These are phyloP conservation scores for Chlorella sp. DNA, from an alignment of 139 green algal species.

Conservation along the genomic window DNA sequence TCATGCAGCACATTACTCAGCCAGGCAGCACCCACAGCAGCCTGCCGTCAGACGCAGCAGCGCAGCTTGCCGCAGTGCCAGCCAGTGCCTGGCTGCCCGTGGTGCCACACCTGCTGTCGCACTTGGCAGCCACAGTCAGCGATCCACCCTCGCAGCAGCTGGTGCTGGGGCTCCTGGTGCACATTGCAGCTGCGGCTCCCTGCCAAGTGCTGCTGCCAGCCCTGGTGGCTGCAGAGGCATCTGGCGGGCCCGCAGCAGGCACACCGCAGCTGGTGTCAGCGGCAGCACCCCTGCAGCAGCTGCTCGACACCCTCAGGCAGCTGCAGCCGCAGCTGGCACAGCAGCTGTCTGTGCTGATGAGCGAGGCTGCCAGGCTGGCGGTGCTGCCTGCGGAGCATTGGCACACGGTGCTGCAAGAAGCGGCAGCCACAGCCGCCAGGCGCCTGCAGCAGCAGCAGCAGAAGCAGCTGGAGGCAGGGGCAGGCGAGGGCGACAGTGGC, in stretches of 20 bases:
- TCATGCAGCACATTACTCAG: slow-evolving; percentile 3
- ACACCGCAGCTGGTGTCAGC: not conserved
- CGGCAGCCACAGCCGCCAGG: slow-evolving; percentile 14
- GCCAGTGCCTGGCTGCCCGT: slow-evolving; percentile 58
- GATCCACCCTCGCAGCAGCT: not conserved
- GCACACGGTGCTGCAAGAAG: slow-evolving; percentile 51
- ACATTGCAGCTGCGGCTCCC: slow-evolving; percentile 48
- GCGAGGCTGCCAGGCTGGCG: slow-evolving; percentile 54
- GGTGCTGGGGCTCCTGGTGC: slow-evolving; percentile 30
- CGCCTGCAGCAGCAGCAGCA: slow-evolving; percentile 55
- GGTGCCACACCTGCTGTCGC: slow-evolving; percentile 68
- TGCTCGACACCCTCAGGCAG: slow-evolving; percentile 10
- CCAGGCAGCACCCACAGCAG: not conserved
- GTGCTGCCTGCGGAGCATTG: slow-evolving; percentile 78
- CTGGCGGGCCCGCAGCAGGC: too few relatives aligned
- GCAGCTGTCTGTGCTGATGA: slow-evolving; percentile 41
- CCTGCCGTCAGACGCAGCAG: not conserved
- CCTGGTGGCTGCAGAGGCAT: slow-evolving; percentile 41
- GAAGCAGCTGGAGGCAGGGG: not conserved
- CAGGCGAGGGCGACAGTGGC: not conserved
- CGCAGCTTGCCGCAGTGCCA: slow-evolving; percentile 25
- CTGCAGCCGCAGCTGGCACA: slow-evolving; percentile 5
- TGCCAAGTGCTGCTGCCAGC: slow-evolving; percentile 71
- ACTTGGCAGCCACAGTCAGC: slow-evolving; percentile 39
- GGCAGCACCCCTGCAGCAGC: slow-evolving; percentile 27